These are phyloP conservation scores for Termitomyces sp. DNA, from an alignment of 768 basidiomycete species.

Conservation along the genomic window DNA sequence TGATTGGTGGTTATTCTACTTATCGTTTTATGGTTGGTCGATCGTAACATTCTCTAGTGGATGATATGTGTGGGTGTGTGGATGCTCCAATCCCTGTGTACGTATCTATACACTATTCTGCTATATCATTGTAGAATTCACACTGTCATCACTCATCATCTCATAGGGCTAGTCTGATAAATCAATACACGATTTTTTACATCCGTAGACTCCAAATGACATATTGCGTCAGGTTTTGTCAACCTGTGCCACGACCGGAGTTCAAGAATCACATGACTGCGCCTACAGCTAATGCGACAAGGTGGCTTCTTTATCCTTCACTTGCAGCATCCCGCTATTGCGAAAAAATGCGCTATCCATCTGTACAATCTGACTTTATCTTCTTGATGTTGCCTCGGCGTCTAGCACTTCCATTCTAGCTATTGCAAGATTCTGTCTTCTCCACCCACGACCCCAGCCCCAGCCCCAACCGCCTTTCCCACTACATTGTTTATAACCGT, in stretches of 20 bases:
- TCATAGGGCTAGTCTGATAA: not conserved
- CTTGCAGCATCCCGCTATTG: not conserved
- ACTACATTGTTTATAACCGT: not conserved
- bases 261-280: slow-evolving; percentile 4
- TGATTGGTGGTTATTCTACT: slow-evolving; percentile 74
- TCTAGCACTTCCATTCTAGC: not conserved
- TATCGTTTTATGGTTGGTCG: slow-evolving; percentile 68
- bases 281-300: not conserved
- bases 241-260: no score
- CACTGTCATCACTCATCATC: not conserved
- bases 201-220: not conserved
- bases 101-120: not conserved
- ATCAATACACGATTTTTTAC: not conserved
- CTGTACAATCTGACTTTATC: not conserved
- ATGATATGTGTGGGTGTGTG: not conserved
- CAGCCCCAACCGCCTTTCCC: not conserved
- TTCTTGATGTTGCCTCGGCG: not conserved
- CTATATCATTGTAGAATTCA: not conserved
- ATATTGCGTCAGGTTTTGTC: not conserved
- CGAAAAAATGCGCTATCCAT: not conserved
- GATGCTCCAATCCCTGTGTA: not conserved
- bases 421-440: not conserved
- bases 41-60: not conserved
- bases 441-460: not conserved
- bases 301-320: no score